Base-by-base conservation (phyloP, 352 stramenopile species). In the Pythium volutum region DNA sequence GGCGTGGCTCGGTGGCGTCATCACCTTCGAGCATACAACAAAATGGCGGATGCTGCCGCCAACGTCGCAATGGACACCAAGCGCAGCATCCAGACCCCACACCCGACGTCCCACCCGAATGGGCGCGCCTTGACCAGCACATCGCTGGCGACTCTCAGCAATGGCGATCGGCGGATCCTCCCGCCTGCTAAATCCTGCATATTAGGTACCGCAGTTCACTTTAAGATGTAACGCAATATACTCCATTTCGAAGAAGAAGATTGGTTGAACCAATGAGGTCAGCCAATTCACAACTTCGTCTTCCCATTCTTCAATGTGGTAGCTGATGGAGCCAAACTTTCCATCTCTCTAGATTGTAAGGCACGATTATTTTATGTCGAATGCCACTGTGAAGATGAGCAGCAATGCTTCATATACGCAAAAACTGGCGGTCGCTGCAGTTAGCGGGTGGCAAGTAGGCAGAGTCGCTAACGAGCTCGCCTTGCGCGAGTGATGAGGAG, bases 21-120 rank as follows among this genome's bases (percentile, higher is more conserved):
- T 20, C 55, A 62, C 43, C 22, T 55, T 2, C 55, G 55, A 5
- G 43, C 42, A 8, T 46, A 36, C 55, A 62, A 62, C 45, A 55
- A 39, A 22, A 62, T 62, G 55, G 55, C 55, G 4, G 55, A 62
- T 27, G 20, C 29, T 3, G 33, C 33, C 6, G 56, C 56, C 22
- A 63, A 63, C 25, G 42, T 45, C 18, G 55, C 55, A 1, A 62
- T 62, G 55, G 55, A 62, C 55, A 18, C 3, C 3, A 23, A 27
- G 14, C 16, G 25, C 38, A 59, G 53, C 53, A 49, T 59, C 53
- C 53, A 59, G 25, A 51, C 36, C 4, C 23, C n/a, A 11, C 53
- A 59, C 16, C 53, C 53, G 2, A 33, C 53, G 1, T 6, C 23
- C 10, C 53, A 39, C n/a, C 38, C 16, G 53, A 51, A 41, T 46